Conservation (phyloP, 352 stramenopile genomes). For the Phytopythium ostracodes region DNA sequence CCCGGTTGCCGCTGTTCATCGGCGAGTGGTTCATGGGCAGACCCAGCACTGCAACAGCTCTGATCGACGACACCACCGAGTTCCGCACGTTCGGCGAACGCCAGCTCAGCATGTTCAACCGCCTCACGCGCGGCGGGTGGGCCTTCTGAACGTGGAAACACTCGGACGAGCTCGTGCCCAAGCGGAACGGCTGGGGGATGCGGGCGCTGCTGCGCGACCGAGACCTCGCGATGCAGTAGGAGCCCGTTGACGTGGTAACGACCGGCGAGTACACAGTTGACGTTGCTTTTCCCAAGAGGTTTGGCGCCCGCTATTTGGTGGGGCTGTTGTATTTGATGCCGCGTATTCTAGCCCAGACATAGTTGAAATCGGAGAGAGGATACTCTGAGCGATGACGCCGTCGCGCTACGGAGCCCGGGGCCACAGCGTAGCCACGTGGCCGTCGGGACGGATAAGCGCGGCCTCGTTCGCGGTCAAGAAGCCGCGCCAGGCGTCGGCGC, state of each 20-base stretch:
- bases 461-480: slow-evolving; percentile 34
- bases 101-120: slow-evolving; percentile 28
- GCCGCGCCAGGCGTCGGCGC: slow-evolving; percentile 27
- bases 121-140: slow-evolving; percentile 24
- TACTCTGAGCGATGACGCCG: too few species aligned
- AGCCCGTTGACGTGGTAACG: too few species aligned
- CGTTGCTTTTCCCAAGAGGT: too few species aligned
- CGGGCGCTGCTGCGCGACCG: slow-evolving; percentile 20
- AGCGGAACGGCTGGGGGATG: slow-evolving; percentile 39
- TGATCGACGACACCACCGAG: slow-evolving; percentile 26
- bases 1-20: slow-evolving; percentile 24
- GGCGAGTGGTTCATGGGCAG: slow-evolving; percentile 50
- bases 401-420: neutral
- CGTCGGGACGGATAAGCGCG: slow-evolving; percentile 74
- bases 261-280: too few species aligned
- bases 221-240: slow-evolving; percentile 13
- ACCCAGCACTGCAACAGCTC: slow-evolving; percentile 18
- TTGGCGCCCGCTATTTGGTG: too few species aligned
- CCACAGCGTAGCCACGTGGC: slow-evolving; percentile 73
- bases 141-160: slow-evolving; percentile 50
- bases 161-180: slow-evolving; percentile 26
- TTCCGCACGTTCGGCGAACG: slow-evolving; percentile 25
- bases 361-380: too few species aligned
- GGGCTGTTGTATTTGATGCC: neutral
- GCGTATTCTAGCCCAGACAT: neutral